Evolutionary conservation across 208 protist genomes (phyloP), one percentile per base, ranked within the genome.

Genomic region (Crithidia expoeki): DNA sequence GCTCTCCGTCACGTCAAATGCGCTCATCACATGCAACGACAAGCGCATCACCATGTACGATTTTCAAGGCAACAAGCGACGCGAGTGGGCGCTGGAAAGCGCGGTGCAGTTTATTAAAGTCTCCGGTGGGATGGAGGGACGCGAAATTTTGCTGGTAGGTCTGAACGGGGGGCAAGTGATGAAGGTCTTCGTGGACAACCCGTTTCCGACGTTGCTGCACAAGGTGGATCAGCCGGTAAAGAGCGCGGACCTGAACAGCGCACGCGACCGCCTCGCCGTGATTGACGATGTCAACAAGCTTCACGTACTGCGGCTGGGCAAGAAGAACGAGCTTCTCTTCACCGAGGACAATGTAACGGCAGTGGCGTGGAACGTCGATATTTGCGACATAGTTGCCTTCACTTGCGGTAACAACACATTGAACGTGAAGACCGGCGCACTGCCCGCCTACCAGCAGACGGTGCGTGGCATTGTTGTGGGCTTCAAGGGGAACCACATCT

Each of bases 171-270:
- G 98, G 23, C 66, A 83, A 34, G 88, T 96, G 12, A 63, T 98
- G 44, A 95, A 98, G 76, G 88, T 99, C 34, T 98, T 99, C 64
- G 74, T 99, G 6, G 94, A 99, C 81, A 99, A 99, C 76, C 87
- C 96, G 12, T 99, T 99, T 60, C 94, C 98, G 2, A 98, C 90
- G 4, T 69, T 81, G 30, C 77, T 99, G n/a, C 68, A 98, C 38
- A 96, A 96, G 64, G 71, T 97, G 28, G 83, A 76, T 30, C 49
- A 44, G 21, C 34, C 89, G 4, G 78, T 99, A 12, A 84, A 83
- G 27, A 97, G 93, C 57, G 73, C 99, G 25, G 96, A 99, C 74
- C 58, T 99, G 27, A 96, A 71, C 69, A 84, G 85, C 66, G 81
- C 67, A 38, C 88, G 96, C 49, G 90, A 58, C 19, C 96, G 96